phyloP scores from a whole-genome alignment of 2,329 filamentous ascomycete species.

The Chaetomiaceae sp. region DNA sequence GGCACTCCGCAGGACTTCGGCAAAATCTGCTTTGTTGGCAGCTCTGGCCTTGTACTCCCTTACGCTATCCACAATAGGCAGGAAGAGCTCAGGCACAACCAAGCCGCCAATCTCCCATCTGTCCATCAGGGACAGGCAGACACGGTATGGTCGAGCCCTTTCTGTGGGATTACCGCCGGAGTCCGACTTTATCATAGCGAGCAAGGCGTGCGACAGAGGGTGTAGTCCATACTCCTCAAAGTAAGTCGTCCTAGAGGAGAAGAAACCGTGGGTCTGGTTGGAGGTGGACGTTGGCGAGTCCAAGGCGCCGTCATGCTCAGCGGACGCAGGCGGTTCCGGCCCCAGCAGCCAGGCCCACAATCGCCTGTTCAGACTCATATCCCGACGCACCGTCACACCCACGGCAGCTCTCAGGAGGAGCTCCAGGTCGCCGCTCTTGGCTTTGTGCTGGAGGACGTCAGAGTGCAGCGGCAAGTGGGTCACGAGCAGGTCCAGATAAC shows the following conservation, averaged over 20 bases:
- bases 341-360: constrained; percentile 97
- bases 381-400: constrained; percentile 81
- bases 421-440: constrained; percentile 72
- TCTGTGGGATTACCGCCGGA: constrained; percentile 53
- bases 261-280: constrained; percentile 41
- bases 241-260: constrained; percentile 65
- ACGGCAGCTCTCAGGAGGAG: constrained; percentile 75
- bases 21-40: constrained; percentile 63
- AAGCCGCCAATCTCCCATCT: constrained; percentile 93
- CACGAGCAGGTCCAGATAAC: constrained; percentile 88
- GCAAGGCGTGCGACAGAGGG: constrained; percentile 66
- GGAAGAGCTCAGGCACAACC: constrained; percentile 81
- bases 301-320: constrained; percentile 43
- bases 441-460: constrained; percentile 68
- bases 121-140: constrained; percentile 95
- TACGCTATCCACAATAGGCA: constrained; percentile 78
- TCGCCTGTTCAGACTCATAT: constrained; percentile 93
- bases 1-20: constrained; percentile 85
- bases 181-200: constrained; percentile 66
- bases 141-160: constrained; percentile 77
- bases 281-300: constrained; percentile 42
- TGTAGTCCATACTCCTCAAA: constrained; percentile 76
- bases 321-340: constrained; percentile 52
- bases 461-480: constrained; percentile 84
- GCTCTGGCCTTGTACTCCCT: constrained; percentile 65